phyloP scores from a whole-genome alignment of 139 green algal genomes.

The Mesotaenium endlicherianum region DNA sequence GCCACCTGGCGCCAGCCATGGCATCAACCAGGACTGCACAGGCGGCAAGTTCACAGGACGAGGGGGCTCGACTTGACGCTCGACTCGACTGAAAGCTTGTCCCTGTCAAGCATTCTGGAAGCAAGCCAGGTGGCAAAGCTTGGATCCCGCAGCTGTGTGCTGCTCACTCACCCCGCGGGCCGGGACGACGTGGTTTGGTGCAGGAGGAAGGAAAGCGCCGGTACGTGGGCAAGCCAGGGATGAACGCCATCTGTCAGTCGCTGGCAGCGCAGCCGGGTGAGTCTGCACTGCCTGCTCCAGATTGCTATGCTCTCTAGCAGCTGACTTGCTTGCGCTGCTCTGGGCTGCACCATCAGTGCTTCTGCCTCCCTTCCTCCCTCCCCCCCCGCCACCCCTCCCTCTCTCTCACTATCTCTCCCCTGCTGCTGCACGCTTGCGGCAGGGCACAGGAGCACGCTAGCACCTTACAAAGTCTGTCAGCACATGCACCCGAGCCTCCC shows the following conservation, averaged over 20 bases:
- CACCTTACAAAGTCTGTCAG: too few relatives aligned
- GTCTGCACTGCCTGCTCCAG: background rate
- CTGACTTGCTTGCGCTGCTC: background rate
- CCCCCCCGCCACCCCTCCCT: background rate
- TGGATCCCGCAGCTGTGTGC: too few relatives aligned
- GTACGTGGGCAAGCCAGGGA: conserved; percentile 23
- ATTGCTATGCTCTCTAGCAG: background rate
- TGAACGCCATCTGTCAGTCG: conserved; percentile 40
- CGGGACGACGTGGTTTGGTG: too few relatives aligned
- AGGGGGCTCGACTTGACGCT: background rate
- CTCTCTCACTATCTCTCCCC: background rate
- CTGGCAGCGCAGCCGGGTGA: conserved; percentile 8
- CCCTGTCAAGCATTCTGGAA: too few relatives aligned
- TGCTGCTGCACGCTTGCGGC: too few relatives aligned
- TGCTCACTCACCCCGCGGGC: too few relatives aligned
- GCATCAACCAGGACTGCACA: background rate
- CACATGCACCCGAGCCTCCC: too few relatives aligned
- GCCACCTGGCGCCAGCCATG: too few relatives aligned
- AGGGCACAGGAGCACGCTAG: too few relatives aligned
- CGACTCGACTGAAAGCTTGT: background rate
- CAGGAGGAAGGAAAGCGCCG: background rate
- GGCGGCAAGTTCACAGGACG: background rate
- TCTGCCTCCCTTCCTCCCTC: background rate
- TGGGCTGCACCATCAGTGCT: background rate
- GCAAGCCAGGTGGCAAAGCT: too few relatives aligned